These are phyloP conservation scores for Zygosaccharomyces pseudobailii DNA, from an alignment of 1,139 yeast species.

Conservation along the genomic window DNA sequence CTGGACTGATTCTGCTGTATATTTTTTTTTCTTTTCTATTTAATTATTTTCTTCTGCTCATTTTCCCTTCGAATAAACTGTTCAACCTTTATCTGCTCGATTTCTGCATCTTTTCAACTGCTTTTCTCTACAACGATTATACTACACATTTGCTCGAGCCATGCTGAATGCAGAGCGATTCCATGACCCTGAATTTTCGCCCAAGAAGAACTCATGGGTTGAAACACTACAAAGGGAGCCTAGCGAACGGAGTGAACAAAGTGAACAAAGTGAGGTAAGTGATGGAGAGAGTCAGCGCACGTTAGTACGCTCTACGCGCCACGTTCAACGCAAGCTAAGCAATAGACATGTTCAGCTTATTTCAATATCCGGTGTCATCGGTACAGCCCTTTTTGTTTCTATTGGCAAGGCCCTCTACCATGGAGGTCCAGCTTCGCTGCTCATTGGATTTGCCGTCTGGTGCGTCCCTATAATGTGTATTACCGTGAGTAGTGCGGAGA, in stretches of 20 bases:
- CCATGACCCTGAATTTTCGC: not conserved
- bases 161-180: not conserved
- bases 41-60: not conserved
- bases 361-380: slow-evolving; percentile 82
- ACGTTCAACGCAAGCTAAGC: slow-evolving; percentile 37
- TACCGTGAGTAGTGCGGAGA: slow-evolving; percentile 73
- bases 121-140: not conserved
- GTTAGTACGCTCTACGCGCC: slow-evolving; percentile 1
- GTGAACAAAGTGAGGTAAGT: not conserved
- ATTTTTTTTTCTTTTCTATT: not conserved
- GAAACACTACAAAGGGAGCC: not conserved
- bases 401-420: slow-evolving; percentile 61
- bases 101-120: not conserved
- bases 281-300: not conserved
- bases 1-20: not conserved
- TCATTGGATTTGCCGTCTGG: slow-evolving; percentile 62
- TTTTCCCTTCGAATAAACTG: not conserved
- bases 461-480: slow-evolving; percentile 57
- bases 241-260: not conserved
- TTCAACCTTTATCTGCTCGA: not conserved
- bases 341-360: slow-evolving; percentile 70
- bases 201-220: not conserved
- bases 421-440: slow-evolving; percentile 76
- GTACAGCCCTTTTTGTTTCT: slow-evolving; percentile 74
- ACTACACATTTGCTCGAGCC: not conserved